Base-by-base conservation (phyloP, 345 rosid genomes). In the Clausena lansium region DNA sequence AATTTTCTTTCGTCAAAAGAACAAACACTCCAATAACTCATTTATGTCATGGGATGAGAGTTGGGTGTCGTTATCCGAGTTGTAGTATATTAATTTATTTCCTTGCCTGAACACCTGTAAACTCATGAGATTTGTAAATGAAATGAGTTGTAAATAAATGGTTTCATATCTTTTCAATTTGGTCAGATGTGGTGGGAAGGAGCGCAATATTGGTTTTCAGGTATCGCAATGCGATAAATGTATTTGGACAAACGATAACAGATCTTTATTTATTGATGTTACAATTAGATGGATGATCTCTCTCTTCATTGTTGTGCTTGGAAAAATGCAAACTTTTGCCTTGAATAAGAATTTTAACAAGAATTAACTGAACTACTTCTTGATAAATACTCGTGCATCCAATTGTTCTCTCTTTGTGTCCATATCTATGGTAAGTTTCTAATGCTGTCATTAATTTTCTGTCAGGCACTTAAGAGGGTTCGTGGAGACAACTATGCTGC, bases 401-500 rank as follows among this genome's bases (percentile, higher is more conserved):
- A 9, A 4, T 19, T 50, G 17, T 66, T 70, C 36, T 66, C 54
- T 24, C 15, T 22, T 11, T 35, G 2, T 47, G 25, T 75, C 6
- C 32, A 10, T 72, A 13, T 22, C 61, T n/a, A 62, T 35, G 24
- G 68, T 35, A 28, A 36, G 59, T 52, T 60, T 60, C 80, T 82
- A 73, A 83, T 50, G 7, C 9, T 33, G 35, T 65, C 57, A 67
- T 71, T 82, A 64, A 60, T 69, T 73, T 80, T 65, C 60, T 87
- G 58, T 67, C 91, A 92, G 97, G 86, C 88, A 78, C 72, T 87
- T 0, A 91, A 86, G 77, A 87, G 70, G 35, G 60, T 70, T 59
- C 75, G 7, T 76, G 92, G 89, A 77, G 84, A 76, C 60, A 85
- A 62, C 13, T 90, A 89, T 77, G 82, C 89, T 71, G 94, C 86